phyloP scores from a whole-genome alignment of 2,329 filamentous ascomycete species.

The Penicillium crustosum region DNA sequence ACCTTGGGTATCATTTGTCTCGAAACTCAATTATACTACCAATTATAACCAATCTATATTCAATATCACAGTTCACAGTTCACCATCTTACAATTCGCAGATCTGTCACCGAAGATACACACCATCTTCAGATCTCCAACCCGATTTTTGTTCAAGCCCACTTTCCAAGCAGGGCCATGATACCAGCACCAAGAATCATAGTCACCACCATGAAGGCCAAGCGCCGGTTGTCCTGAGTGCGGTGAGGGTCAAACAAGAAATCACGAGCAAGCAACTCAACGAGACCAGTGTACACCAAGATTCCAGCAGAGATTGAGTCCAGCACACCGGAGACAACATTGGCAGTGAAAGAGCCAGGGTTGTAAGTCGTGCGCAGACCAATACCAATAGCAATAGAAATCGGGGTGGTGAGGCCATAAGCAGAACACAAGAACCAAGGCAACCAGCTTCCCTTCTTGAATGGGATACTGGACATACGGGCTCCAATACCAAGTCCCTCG shows the following conservation, averaged over 20 bases:
- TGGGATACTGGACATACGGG: conserved; percentile 58
- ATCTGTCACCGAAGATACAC: not conserved
- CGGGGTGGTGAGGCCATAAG: conserved; percentile 55
- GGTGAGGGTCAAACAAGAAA: conserved; percentile 51
- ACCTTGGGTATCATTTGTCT: not conserved
- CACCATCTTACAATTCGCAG: not conserved
- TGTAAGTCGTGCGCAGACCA: conserved; percentile 47
- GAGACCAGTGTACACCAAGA: conserved; percentile 52
- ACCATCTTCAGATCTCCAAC: not conserved
- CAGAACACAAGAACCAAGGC: conserved; percentile 51
- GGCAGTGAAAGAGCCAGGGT: conserved; percentile 44
- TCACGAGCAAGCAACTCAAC: conserved; percentile 53
- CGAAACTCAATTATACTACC: not conserved
- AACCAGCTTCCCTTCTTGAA: conserved; percentile 49
- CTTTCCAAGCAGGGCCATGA: conserved; percentile 54
- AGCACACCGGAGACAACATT: conserved; percentile 49
- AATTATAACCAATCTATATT: not conserved
- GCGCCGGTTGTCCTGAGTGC: conserved; percentile 41
- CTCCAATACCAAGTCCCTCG: conserved; percentile 63
- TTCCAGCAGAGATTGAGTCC: conserved; percentile 51
- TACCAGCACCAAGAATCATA: conserved; percentile 41
- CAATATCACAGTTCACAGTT: too few relatives aligned
- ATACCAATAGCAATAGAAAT: conserved; percentile 51
- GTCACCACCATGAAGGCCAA: conserved; percentile 47
- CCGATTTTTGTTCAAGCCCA: conserved; percentile 42